Conservation (phyloP, 805 yeast species). For the Candida vaughaniae region DNA sequence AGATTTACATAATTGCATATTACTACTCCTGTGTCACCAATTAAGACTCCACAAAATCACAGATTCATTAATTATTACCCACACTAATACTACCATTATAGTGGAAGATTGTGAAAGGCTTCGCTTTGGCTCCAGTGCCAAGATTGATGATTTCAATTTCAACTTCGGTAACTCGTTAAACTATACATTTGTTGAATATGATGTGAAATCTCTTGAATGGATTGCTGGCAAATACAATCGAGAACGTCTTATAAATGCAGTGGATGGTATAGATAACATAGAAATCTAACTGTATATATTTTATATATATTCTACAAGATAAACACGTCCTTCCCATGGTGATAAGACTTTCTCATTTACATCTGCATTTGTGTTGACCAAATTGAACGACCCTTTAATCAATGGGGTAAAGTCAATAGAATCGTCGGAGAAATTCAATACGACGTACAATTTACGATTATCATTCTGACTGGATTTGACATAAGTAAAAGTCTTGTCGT, state of each 20-base stretch:
- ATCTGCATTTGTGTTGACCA: constrained; percentile 32
- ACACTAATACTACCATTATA: constrained; percentile 23
- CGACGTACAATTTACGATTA: constrained; percentile 33
- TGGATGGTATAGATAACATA: too few species aligned
- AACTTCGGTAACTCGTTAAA: constrained; percentile 2
- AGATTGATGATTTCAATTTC: constrained; percentile 32
- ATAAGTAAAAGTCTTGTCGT: constrained; percentile 41
- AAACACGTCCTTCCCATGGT: constrained; percentile 49
- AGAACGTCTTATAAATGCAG: too few species aligned
- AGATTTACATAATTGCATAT: constrained; percentile 16
- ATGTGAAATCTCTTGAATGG: constrained; percentile 4
- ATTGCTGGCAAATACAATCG: not conserved
- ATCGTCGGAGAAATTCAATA: constrained; percentile 42
- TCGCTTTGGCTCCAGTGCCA: constrained; percentile 7
- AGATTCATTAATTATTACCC: constrained; percentile 17
- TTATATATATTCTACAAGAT: constrained; percentile 13
- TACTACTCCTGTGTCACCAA: constrained; percentile 29
- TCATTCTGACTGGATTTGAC: constrained; percentile 28
- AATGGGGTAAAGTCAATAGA: constrained; percentile 27
- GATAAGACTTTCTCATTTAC: constrained; percentile 23
- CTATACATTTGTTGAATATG: constrained; percentile 1
- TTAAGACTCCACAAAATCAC: constrained; percentile 24
- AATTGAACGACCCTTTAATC: constrained; percentile 25
- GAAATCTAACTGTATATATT: too few species aligned
- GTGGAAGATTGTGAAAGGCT: constrained; percentile 29